Evolutionary conservation across 1,139 yeast genomes (phyloP).

Genomic region (Pichia sp.): DNA sequence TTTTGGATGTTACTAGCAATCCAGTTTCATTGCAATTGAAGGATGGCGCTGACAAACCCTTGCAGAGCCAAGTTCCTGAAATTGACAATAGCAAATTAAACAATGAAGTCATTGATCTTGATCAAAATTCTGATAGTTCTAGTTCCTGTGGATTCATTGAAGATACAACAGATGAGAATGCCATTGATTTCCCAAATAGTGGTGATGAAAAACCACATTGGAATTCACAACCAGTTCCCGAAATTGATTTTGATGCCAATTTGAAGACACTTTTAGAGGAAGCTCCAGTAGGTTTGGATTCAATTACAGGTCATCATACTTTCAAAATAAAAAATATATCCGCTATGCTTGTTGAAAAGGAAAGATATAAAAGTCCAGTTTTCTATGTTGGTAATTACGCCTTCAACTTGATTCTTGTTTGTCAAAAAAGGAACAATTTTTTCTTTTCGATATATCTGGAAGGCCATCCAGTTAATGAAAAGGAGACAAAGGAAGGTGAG

Average conservation of each 20-base stretch:
- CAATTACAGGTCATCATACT: slow-evolving; percentile 41
- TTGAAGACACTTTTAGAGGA: slow-evolving; percentile 18
- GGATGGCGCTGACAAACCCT: not conserved
- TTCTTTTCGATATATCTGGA: slow-evolving; percentile 60
- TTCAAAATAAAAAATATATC: slow-evolving; percentile 74
- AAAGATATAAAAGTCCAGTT: slow-evolving; percentile 41
- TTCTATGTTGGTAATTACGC: slow-evolving; percentile 47
- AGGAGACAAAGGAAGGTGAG: slow-evolving; percentile 10
- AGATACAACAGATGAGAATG: not conserved
- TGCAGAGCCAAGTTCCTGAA: not conserved
- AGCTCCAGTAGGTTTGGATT: slow-evolving; percentile 34
- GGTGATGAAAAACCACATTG: not conserved
- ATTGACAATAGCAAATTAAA: not conserved
- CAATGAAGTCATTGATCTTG: not conserved
- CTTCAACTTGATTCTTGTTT: slow-evolving; percentile 11
- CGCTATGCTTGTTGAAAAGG: slow-evolving; percentile 30
- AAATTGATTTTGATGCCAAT: slow-evolving; percentile 17
- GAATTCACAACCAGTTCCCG: slow-evolving; percentile 1
- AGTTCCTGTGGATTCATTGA: too few species aligned
- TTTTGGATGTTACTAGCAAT: not conserved
- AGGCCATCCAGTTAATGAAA: slow-evolving; percentile 40
- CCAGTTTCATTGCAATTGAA: not conserved
- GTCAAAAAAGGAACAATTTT: slow-evolving; percentile 7
- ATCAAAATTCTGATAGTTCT: not conserved
- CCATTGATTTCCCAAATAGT: not conserved